A percentile compares a stretch with the other conserved stretches of the same genome.
These are phyloP conservation scores for Agroathelia rolfsii DNA, from an alignment of 1,284 basidiomycete genomes.

Conservation along the genomic window DNA sequence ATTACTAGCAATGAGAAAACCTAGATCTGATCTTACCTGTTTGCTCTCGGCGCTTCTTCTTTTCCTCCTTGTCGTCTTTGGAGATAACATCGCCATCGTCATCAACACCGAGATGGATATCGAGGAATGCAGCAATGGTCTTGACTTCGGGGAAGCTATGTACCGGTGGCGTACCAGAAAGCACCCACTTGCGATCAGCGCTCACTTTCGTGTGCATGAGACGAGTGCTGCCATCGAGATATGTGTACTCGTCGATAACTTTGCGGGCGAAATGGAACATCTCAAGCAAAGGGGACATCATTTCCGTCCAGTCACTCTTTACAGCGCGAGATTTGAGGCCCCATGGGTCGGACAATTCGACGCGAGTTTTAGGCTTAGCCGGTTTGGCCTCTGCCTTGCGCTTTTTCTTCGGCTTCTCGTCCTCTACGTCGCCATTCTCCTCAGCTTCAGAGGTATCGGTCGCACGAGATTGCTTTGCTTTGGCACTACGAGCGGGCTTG, in stretches of 20 bases:
- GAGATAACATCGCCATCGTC: conserved; percentile 81
- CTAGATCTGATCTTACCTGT: conserved; percentile 49
- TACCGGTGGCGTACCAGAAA: conserved; percentile 93
- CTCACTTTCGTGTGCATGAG: conserved; percentile 71
- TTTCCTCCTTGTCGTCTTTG: conserved; percentile 57
- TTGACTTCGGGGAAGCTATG: conserved; percentile 87
- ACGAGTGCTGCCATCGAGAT: conserved; percentile 75
- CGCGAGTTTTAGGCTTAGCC: conserved; percentile 51
- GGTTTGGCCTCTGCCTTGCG: conserved; percentile 41
- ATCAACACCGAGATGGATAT: conserved; percentile 81
- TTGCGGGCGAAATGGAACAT: conserved; percentile 88
- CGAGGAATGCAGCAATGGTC: conserved; percentile 81
- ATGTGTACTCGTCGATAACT: conserved; percentile 94
- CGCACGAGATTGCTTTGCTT: conserved; percentile 31
- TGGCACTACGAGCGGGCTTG: conserved; percentile 27
- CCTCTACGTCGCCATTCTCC: conserved; percentile 10
- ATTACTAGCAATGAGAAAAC: conserved; percentile 7
- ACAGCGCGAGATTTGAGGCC: conserved; percentile 57
- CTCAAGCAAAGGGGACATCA: conserved; percentile 78
- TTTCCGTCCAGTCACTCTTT: conserved; percentile 65
- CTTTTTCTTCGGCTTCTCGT: conserved; percentile 28
- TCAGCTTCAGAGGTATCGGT: conserved; percentile 14
- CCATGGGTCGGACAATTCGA: conserved; percentile 74
- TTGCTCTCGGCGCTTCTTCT: conserved; percentile 74
- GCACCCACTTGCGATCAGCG: conserved; percentile 81